Conservation (phyloP, 257 asterid genomes). For the Solanum rostratum region DNA sequence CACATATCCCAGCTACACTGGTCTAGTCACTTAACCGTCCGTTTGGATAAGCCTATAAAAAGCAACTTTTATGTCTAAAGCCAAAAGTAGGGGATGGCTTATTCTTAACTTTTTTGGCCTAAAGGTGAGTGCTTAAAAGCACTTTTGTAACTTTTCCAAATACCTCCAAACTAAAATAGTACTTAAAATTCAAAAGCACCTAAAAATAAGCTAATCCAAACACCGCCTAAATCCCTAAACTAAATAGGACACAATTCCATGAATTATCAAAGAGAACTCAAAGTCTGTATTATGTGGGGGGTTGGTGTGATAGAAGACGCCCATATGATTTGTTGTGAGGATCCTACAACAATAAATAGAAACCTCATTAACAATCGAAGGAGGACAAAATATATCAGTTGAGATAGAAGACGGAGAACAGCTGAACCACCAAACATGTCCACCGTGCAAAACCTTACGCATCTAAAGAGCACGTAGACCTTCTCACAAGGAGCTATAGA, state of each 20-base stretch:
- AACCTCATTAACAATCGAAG: not conserved
- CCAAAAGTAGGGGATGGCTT: too few relatives aligned
- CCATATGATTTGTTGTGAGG: not conserved
- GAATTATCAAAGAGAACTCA: not conserved
- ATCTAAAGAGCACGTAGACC: not conserved
- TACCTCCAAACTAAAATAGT: too few relatives aligned
- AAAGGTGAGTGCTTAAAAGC: too few relatives aligned
- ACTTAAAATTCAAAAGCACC: too few relatives aligned
- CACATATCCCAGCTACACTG: not conserved
- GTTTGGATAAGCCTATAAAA: too few relatives aligned
- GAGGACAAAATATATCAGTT: not conserved
- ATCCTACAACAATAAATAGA: not conserved
- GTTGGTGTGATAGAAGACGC: not conserved
- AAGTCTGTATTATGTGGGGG: not conserved
- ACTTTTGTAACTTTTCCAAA: too few relatives aligned
- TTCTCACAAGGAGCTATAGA: not conserved
- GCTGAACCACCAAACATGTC: not conserved
- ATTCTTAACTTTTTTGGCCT: too few relatives aligned
- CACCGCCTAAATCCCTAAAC: not conserved
- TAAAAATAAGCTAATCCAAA: too few relatives aligned
- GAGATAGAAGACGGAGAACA: not conserved
- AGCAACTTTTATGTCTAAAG: too few relatives aligned
- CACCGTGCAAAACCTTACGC: not conserved
- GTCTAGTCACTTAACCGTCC: not conserved
- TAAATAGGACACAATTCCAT: not conserved